These are phyloP conservation scores for Colletotrichum sp. DNA, from an alignment of 2,329 filamentous ascomycete species.

Conservation along the genomic window DNA sequence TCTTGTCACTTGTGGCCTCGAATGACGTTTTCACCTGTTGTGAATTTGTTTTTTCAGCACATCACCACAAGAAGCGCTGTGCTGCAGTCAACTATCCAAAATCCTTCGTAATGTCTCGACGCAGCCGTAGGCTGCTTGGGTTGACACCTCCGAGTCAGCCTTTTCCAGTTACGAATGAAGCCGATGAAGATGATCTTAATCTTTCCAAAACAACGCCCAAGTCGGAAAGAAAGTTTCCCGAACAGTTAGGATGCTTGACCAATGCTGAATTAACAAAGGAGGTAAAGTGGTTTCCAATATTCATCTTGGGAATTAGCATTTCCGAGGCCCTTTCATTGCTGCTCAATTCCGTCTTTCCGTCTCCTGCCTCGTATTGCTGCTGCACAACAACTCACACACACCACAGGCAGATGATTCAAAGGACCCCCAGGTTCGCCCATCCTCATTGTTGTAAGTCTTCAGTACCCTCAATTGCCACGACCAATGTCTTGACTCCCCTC, in stretches of 20 bases:
- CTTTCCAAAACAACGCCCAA: rapidly evolving
- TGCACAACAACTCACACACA: background rate
- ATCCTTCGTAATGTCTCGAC: background rate
- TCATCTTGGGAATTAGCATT: background rate
- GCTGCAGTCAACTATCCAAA: background rate
- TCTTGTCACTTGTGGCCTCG: background rate
- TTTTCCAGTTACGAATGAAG: rapidly evolving
- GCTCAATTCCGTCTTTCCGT: background rate
- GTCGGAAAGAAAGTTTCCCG: rapidly evolving
- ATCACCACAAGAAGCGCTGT: background rate
- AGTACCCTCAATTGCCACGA: rapidly evolving
- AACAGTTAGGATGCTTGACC: background rate
- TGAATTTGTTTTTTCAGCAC: background rate
- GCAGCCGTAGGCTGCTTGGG: background rate
- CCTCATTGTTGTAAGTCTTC: background rate
- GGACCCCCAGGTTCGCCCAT: background rate
- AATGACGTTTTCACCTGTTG: background rate
- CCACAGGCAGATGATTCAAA: background rate
- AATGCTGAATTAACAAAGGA: background rate
- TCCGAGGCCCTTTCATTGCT: rapidly evolving
- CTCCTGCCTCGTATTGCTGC: background rate
- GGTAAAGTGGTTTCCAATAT: background rate
- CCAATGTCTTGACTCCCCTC: background rate
- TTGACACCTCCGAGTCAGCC: background rate
- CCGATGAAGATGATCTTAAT: background rate